Evolutionary conservation across 1,284 basidiomycete genomes (phyloP), one percentile per base, ranked within the genome.

Genomic region (Trametes sp.): DNA sequence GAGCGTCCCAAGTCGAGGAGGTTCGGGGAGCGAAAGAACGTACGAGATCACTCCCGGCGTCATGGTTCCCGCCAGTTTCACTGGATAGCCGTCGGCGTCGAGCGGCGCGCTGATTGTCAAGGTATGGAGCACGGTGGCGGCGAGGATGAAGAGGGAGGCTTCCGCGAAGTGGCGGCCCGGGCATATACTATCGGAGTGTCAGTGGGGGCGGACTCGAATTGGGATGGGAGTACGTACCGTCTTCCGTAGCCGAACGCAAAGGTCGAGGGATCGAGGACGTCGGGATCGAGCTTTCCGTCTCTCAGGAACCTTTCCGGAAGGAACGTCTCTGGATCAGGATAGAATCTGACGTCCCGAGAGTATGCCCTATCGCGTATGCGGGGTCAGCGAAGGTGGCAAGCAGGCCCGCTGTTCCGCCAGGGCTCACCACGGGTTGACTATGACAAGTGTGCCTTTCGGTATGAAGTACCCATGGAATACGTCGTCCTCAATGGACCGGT

Each of bases 261-360:
- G 7, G 62, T 63, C 23, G 61, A 44, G 5, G 76, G 74, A 59
- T 75, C 70, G 54, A 64, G 59, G 6, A 71, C 66, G 2, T 56
- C 52, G 8, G 70, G 70, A 48, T 75, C 66, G 9, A 76, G 66
- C 36, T 74, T 66, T 3, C 75, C 76, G 44, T 74, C 68, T 52
- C 70, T 72, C 24, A 80, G 52, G 62, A 72, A 79, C 1, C 77
- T 71, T 23, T 74, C 74, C 1, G 79, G 79, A n/a, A 63, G 70
- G 63, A 80, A 81, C 14, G 62, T 56, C 10, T 70, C 54, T 0
- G 79, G 77, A 13, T 78, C 65, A 1, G 70, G 61, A 58, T 77
- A 81, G 9, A 69, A 36, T 31, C 59, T 57, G 5, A 69, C 63
- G 38, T 75, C 72, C 51, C 72, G 71, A 7, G 26, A 71, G 28